Percentiles rank a stretch among this genome's conserved stretches.
Evolutionary conservation across 1,139 yeast genomes (phyloP).

Genomic region (Kodamaea arcana): DNA sequence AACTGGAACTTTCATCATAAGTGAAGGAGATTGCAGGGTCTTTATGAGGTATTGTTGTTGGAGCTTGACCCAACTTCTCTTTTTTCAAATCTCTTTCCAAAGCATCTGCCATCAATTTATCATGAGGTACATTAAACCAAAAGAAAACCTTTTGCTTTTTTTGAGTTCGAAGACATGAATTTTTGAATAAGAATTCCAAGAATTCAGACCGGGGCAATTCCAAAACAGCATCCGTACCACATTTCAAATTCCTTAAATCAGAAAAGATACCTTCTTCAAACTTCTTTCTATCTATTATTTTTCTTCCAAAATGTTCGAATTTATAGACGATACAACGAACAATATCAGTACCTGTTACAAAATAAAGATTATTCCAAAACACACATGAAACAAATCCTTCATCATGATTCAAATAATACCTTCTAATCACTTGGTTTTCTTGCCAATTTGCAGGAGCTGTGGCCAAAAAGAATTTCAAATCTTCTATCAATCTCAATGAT

Average conservation of each 20-base stretch:
- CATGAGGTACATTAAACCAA: slow-evolving; percentile 97
- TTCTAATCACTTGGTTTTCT: slow-evolving; percentile 78
- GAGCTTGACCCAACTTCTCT: slow-evolving; percentile 52
- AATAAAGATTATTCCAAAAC: slow-evolving; percentile 85
- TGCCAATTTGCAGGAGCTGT: slow-evolving; percentile 97
- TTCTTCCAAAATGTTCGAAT: slow-evolving; percentile 86
- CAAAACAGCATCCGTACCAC: slow-evolving; percentile 83
- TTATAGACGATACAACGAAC: slow-evolving; percentile 88
- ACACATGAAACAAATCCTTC: slow-evolving; percentile 92
- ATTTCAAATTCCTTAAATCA: slow-evolving; percentile 80
- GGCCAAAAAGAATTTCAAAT: slow-evolving; percentile 75
- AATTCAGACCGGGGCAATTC: slow-evolving; percentile 88
- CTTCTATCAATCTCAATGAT: slow-evolving; percentile 64
- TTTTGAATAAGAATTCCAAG: slow-evolving; percentile 77
- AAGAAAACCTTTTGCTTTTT: slow-evolving; percentile 95
- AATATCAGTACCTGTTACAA: slow-evolving; percentile 93
- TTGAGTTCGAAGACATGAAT: slow-evolving; percentile 87
- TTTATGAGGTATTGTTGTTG: slow-evolving; percentile 56
- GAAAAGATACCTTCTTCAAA: slow-evolving; percentile 96
- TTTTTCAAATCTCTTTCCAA: slow-evolving; percentile 87
- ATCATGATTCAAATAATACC: slow-evolving; percentile 81
- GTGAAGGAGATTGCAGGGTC: slow-evolving; percentile 65
- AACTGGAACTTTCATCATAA: slow-evolving; percentile 45
- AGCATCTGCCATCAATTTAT: slow-evolving; percentile 88
- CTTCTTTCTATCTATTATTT: slow-evolving; percentile 79